Conservation (phyloP, 129 eudicot species). For the Logfia minima region DNA sequence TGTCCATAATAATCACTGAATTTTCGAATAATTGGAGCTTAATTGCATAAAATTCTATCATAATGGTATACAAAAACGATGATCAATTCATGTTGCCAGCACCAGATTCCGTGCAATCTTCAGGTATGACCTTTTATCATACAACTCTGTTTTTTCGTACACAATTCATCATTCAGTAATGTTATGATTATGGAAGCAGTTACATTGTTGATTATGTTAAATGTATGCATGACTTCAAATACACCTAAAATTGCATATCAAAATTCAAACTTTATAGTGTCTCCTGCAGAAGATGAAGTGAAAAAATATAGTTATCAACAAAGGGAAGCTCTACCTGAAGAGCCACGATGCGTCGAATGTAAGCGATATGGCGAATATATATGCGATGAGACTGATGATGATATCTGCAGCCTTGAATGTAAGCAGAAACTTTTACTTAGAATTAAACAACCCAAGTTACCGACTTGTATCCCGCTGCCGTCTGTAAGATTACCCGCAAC, state of each 20-base stretch:
- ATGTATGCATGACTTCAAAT: background rate
- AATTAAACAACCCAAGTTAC: constrained; percentile 42
- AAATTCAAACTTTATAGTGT: background rate
- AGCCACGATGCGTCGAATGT: constrained; percentile 74
- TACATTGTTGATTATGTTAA: background rate
- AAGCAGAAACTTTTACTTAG: constrained; percentile 52
- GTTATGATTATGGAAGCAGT: background rate
- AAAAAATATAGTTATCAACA: constrained; percentile 78
- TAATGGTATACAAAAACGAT: constrained; percentile 23
- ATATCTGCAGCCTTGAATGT: constrained; percentile 92
- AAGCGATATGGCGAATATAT: constrained; percentile 97
- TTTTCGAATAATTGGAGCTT: background rate
- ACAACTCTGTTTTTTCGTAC: background rate
- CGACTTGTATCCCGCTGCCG: constrained; percentile 35
- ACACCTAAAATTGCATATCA: background rate
- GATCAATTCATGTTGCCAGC: constrained; percentile 14
- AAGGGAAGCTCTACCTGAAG: constrained; percentile 94
- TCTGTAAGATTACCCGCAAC: constrained; percentile 52
- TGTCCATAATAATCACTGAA: background rate
- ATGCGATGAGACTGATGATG: constrained; percentile 97
- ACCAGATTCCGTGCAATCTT: constrained; percentile 22
- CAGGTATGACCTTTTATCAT: constrained; percentile 26
- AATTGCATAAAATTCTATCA: background rate
- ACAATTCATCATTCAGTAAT: background rate
- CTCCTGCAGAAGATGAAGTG: constrained; percentile 59